Evolutionary conservation across 768 basidiomycete species (phyloP).

Genomic region (Boletus barrowsii): DNA sequence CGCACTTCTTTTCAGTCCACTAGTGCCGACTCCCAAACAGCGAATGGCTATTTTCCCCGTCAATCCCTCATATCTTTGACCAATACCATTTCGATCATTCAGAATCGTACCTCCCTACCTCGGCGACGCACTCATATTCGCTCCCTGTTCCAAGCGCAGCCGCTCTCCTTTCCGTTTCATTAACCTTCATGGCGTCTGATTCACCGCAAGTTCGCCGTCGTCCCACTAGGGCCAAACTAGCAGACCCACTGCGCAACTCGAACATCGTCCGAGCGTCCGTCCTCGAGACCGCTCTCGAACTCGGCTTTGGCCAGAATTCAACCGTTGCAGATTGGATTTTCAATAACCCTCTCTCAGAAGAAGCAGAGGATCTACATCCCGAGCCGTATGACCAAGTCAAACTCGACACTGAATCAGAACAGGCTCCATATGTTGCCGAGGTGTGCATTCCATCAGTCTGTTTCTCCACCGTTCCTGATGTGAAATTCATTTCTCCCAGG

Average conservation of each 20-base stretch:
- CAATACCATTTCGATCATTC: constrained; percentile 11
- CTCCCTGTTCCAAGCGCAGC: background rate
- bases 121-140: background rate
- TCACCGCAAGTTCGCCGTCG: constrained; percentile 25
- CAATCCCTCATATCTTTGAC: constrained; percentile 9
- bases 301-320: constrained; percentile 58
- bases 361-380: constrained; percentile 44
- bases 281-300: constrained; percentile 66
- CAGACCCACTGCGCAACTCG: constrained; percentile 43
- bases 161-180: constrained; percentile 18
- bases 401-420: constrained; percentile 5
- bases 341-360: constrained; percentile 55
- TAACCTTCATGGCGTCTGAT: constrained; percentile 20
- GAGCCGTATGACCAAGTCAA: constrained; percentile 1
- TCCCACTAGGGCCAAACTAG: constrained; percentile 22
- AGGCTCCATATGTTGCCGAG: constrained; percentile 22
- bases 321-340: constrained; percentile 73
- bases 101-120: constrained; percentile 5
- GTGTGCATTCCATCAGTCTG: constrained; percentile 21
- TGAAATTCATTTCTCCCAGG: constrained; percentile 17
- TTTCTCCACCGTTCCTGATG: constrained; percentile 2
- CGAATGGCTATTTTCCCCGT: constrained; percentile 8
- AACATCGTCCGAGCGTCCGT: constrained; percentile 67
- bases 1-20: constrained; percentile 3
- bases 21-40: constrained; percentile 5